Percentiles rank a stretch among this genome's conserved stretches.
These are phyloP conservation scores for Globisporangium alternatum DNA, from an alignment of 352 stramenopile genomes.

Conservation along the genomic window DNA sequence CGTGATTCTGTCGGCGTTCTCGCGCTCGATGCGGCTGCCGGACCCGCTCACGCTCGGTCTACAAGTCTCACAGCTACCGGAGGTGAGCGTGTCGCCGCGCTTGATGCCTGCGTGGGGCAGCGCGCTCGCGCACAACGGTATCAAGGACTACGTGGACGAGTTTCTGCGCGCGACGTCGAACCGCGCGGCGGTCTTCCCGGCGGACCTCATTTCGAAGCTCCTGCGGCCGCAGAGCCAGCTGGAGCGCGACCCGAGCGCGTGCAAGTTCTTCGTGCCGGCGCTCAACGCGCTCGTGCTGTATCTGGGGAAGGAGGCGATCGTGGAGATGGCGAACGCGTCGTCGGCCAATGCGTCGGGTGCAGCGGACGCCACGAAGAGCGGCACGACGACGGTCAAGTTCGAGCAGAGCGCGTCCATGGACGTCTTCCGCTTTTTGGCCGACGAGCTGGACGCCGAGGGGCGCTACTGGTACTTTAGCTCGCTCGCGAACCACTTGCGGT, in stretches of 20 bases:
- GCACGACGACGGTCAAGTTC: constrained; percentile 64
- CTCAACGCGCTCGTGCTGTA: constrained; percentile 91
- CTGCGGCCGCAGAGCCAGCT: constrained; percentile 55
- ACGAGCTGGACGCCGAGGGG: constrained; percentile 93
- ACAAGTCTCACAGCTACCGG: constrained; percentile 96
- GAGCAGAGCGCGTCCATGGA: constrained; percentile 88
- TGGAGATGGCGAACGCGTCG: constrained; percentile 64
- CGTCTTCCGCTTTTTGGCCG: constrained; percentile 95
- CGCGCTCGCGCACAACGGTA: constrained; percentile 87
- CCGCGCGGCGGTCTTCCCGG: constrained; percentile 85
- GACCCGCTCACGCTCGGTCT: constrained; percentile 98
- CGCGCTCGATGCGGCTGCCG: constrained; percentile 95
- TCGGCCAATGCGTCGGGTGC: constrained; percentile 11
- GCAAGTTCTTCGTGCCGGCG: constrained; percentile 91
- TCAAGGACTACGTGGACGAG: constrained; percentile 95
- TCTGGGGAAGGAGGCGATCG: constrained; percentile 81
- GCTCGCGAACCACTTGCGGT: constrained; percentile 98
- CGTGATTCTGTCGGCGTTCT: constrained; percentile 97
- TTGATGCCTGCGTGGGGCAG: constrained; percentile 94
- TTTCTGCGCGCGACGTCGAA: constrained; percentile 91
- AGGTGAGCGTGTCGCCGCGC: constrained; percentile 93
- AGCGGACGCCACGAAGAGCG: constrained; percentile 2
- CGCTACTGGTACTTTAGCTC: constrained; percentile 98
- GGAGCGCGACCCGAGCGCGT: constrained; percentile 62
- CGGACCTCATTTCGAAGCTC: constrained; percentile 76